A percentile compares a stretch with the other conserved stretches of the same genome.
These are phyloP conservation scores for Gossypium lobatum DNA, from an alignment of 441 rosid species.

Conservation along the genomic window DNA sequence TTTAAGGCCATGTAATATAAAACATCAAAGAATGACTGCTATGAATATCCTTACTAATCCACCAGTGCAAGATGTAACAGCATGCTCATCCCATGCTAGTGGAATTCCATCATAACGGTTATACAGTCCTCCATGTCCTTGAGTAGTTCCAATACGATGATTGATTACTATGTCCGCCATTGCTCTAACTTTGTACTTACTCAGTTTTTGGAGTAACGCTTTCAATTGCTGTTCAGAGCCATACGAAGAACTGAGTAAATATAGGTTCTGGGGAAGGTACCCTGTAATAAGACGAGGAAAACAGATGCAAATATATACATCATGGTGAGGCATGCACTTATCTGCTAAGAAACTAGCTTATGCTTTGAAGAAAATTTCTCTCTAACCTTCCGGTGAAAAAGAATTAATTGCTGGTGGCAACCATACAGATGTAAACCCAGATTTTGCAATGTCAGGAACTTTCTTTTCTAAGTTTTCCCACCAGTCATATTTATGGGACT, in stretches of 20 bases:
- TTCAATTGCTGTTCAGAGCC: slow-evolving; percentile 77
- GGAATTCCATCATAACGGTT: slow-evolving; percentile 89
- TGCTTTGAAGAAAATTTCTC: not conserved
- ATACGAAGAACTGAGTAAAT: slow-evolving; percentile 71
- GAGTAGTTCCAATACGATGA: slow-evolving; percentile 81
- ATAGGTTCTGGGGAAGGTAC: slow-evolving; percentile 88
- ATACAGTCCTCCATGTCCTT: slow-evolving; percentile 80
- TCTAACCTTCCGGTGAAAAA: slow-evolving; percentile 74
- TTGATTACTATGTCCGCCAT: slow-evolving; percentile 97
- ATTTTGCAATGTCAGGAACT: slow-evolving; percentile 65
- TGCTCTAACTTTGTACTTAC: slow-evolving; percentile 68
- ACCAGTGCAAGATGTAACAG: slow-evolving; percentile 90
- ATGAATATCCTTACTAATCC: slow-evolving; percentile 47
- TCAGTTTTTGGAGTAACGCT: slow-evolving; percentile 68
- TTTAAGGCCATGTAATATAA: slow-evolving; percentile 4
- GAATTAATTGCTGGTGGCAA: slow-evolving; percentile 80
- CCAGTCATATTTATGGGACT: slow-evolving; percentile 86
- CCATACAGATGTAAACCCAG: slow-evolving; percentile 90
- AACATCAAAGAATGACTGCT: slow-evolving; percentile 1
- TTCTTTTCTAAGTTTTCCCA: slow-evolving; percentile 76
- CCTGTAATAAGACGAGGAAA: slow-evolving; percentile 32
- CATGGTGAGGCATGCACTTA: not conserved
- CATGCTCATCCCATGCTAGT: slow-evolving; percentile 75
- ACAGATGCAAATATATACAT: not conserved
- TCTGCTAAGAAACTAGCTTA: not conserved